A percentile compares a stretch with the other conserved stretches of the same genome.
These are phyloP conservation scores for Dictyostelium purpureum DNA, from an alignment of 78 protist species.

Conservation along the genomic window DNA sequence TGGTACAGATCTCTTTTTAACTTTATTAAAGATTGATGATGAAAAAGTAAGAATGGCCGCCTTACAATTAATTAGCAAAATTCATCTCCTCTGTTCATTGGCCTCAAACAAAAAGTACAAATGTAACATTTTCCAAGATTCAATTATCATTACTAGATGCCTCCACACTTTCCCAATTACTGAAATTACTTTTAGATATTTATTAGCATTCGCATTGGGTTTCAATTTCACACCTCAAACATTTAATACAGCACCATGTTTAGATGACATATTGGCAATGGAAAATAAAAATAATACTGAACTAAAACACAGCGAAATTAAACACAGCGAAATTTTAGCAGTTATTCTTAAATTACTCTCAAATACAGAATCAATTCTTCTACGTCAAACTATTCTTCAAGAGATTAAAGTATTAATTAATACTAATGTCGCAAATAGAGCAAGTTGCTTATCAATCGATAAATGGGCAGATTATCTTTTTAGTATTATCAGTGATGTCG, in stretches of 20 bases:
- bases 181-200: slow-evolving; percentile 34
- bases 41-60: slow-evolving; percentile 43
- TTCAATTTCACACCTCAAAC: not conserved
- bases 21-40: slow-evolving; percentile 2
- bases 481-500: slow-evolving; percentile 29
- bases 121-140: slow-evolving; percentile 40
- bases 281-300: too few relatives aligned
- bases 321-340: not conserved
- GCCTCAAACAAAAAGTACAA: slow-evolving; percentile 2
- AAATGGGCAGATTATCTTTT: slow-evolving; percentile 59
- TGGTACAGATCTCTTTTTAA: slow-evolving; percentile 41
- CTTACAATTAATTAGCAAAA: slow-evolving; percentile 33
- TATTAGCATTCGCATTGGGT: slow-evolving; percentile 59
- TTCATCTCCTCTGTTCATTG: not conserved
- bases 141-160: slow-evolving; percentile 38
- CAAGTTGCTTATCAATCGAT: slow-evolving; percentile 20
- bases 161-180: slow-evolving; percentile 51
- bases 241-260: not conserved
- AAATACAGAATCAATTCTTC: slow-evolving; percentile 3
- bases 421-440: not conserved
- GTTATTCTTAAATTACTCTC: slow-evolving; percentile 22
- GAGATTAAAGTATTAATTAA: slow-evolving; percentile 13
- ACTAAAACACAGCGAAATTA: not conserved
- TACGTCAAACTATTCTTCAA: slow-evolving; percentile 19
- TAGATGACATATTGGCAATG: slow-evolving; percentile 11